phyloP scores from a whole-genome alignment of 2,329 filamentous ascomycete genomes.

The Dothidotthia symphoricarpi region DNA sequence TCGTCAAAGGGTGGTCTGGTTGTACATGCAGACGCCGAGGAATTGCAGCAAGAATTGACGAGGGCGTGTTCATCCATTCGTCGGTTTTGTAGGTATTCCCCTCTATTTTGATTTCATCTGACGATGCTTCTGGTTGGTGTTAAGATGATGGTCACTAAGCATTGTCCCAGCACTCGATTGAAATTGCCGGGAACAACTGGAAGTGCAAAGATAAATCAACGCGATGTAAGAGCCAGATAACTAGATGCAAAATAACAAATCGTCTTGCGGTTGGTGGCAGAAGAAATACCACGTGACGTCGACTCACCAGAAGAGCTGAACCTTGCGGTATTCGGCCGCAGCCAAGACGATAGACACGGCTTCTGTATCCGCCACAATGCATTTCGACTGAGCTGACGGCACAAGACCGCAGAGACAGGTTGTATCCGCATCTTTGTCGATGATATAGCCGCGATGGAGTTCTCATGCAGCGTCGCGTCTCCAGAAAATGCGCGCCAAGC shows the following conservation, averaged over 20 bases:
- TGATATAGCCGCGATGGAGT: slow-evolving; percentile 6
- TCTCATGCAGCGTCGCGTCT: slow-evolving; percentile 8
- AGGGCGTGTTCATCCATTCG: slow-evolving; percentile 79
- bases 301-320: slow-evolving; percentile 36
- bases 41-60: slow-evolving; percentile 71
- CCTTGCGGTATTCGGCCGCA: slow-evolving; percentile 21
- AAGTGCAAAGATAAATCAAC: too few species aligned
- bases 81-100: slow-evolving; percentile 67
- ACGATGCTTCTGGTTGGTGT: slow-evolving; percentile 9
- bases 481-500: slow-evolving; percentile 27
- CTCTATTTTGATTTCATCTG: slow-evolving; percentile 55
- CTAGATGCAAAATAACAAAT: too few species aligned
- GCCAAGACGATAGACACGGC: slow-evolving; percentile 10
- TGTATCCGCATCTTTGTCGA: slow-evolving; percentile 28
- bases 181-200: not conserved
- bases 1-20: slow-evolving; percentile 82
- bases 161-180: not conserved
- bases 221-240: too few species aligned
- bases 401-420: slow-evolving; percentile 16
- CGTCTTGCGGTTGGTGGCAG: slow-evolving; percentile 1
- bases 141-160: slow-evolving; percentile 2
- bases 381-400: slow-evolving; percentile 19
- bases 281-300: slow-evolving; percentile 31
- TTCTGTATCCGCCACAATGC: slow-evolving; percentile 7
- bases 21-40: slow-evolving; percentile 83